A percentile compares a stretch with the other conserved stretches of the same genome.
Evolutionary conservation across 164 flowering plant species (phyloP).

Genomic region (Vitis vinifera): ASM3070453v1 NC_081810.1:15877501-15878000

Average conservation of each 20-base stretch:
- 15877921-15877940: no score
- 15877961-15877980: constrained; percentile 53
- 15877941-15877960: constrained; percentile 44
- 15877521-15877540: constrained; percentile 68
- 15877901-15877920: not conserved
- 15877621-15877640: constrained; percentile 3
- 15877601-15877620: not conserved
- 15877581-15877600: not conserved
- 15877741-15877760: constrained; percentile 84
- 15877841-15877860: constrained; percentile 48
- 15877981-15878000: constrained; percentile 65
- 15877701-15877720: constrained; percentile 70
- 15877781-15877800: constrained; percentile 82
- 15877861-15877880: not conserved
- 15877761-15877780: constrained; percentile 90
- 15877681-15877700: constrained; percentile 80
- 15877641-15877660: constrained; percentile 77
- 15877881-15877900: not conserved
- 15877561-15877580: not conserved
- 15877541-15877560: not conserved
- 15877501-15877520: constrained; percentile 70
- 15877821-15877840: constrained; percentile 69
- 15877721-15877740: constrained; percentile 66
- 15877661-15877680: constrained; percentile 91
- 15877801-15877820: constrained; percentile 77